These are phyloP conservation scores for Backusella morwellensis DNA, from an alignment of 192 early-diverging fungal species.

Conservation along the genomic window DNA sequence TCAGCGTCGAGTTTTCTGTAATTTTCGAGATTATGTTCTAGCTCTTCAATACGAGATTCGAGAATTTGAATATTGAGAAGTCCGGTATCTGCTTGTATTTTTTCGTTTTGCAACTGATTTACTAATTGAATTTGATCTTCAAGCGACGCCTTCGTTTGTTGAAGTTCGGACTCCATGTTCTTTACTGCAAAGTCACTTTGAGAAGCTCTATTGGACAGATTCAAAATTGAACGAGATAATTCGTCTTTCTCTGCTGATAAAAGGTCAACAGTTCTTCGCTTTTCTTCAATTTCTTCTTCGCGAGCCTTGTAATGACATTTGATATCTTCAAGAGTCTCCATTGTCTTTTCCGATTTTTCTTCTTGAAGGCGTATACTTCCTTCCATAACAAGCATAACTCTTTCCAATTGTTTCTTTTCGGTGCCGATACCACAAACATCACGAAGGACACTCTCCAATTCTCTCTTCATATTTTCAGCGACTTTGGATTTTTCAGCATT, in stretches of 20 bases:
- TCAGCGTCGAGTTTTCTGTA: background rate
- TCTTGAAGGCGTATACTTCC: constrained; percentile 23
- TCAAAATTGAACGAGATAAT: background rate
- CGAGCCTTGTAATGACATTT: constrained; percentile 22
- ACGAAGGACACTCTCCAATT: constrained; percentile 20
- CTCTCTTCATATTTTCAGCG: constrained; percentile 6
- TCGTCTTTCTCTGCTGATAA: constrained; percentile 21
- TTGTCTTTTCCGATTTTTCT: constrained; percentile 17
- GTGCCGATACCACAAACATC: constrained; percentile 25
- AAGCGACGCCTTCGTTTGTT: background rate
- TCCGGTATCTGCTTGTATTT: constrained; percentile 8
- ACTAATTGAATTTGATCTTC: background rate
- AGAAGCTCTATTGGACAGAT: constrained; percentile 18
- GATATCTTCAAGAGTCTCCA: constrained; percentile 27
- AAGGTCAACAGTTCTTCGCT: constrained; percentile 9
- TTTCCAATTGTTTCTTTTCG: constrained; percentile 30
- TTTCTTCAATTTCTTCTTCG: constrained; percentile 31
- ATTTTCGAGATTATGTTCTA: background rate
- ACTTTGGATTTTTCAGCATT: constrained; percentile 7
- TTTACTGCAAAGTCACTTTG: constrained; percentile 3
- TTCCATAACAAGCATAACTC: constrained; percentile 27
- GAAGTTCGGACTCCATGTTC: constrained; percentile 2
- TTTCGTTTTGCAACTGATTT: constrained; percentile 2
- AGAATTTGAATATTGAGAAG: background rate
- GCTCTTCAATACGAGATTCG: constrained; percentile 4